phyloP scores from a whole-genome alignment of 768 basidiomycete species.

The Calocybe gangraenosa region DNA sequence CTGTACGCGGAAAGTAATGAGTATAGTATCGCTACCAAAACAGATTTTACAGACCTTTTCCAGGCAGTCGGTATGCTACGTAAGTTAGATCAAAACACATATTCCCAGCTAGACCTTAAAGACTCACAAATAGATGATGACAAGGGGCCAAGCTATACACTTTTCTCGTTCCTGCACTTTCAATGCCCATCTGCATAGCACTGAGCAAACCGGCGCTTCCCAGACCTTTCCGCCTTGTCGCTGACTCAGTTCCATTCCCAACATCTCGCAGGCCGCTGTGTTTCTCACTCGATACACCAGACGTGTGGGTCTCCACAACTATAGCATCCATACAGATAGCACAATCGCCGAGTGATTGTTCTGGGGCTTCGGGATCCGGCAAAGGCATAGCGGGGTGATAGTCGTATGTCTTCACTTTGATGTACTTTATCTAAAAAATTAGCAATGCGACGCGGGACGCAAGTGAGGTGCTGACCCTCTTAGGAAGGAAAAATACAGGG shows the following conservation, averaged over 20 bases:
- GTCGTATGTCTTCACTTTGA: constrained; percentile 61
- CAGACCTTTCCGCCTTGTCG: constrained; percentile 23
- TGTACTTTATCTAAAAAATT: constrained; percentile 39
- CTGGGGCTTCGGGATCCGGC: constrained; percentile 70
- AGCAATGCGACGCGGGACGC: constrained; percentile 2
- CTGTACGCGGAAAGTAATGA: constrained; percentile 23
- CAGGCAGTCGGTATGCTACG: constrained; percentile 81
- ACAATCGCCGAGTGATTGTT: constrained; percentile 79
- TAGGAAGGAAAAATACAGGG: constrained; percentile 81
- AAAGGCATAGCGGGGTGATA: constrained; percentile 80
- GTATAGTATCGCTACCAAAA: constrained; percentile 9
- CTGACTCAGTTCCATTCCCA: constrained; percentile 12
- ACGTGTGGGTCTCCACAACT: constrained; percentile 38
- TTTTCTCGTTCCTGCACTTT: constrained; percentile 46
- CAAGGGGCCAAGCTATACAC: constrained; percentile 86
- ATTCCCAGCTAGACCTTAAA: neutral
- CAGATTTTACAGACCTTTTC: constrained; percentile 51
- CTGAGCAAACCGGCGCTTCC: constrained; percentile 35
- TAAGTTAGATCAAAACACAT: neutral
- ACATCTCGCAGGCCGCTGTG: constrained; percentile 20
- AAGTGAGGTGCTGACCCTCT: constrained; percentile 40
- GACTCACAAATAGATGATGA: constrained; percentile 80
- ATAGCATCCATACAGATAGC: constrained; percentile 94
- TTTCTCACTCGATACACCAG: constrained; percentile 30
- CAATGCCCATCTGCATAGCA: constrained; percentile 41